These are phyloP conservation scores for Hemisphaericaspora xylofermentans DNA, from an alignment of 1,139 yeast genomes.

Conservation along the genomic window DNA sequence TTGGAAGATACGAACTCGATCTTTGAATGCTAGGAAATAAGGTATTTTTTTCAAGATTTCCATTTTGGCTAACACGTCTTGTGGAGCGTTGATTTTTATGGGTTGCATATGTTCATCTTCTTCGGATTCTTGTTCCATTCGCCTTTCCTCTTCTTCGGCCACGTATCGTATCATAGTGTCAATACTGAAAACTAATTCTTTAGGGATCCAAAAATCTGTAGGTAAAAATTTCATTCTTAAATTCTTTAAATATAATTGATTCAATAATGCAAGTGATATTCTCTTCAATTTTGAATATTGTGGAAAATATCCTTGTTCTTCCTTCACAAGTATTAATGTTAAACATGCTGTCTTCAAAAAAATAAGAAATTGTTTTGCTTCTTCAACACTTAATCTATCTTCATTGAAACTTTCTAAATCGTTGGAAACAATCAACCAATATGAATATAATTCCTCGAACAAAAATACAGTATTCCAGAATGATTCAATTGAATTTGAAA, in stretches of 20 bases:
- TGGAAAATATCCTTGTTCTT: conserved; percentile 8
- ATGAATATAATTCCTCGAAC: conserved; percentile 42
- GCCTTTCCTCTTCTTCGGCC: conserved; percentile 39
- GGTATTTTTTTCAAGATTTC: conserved; percentile 67
- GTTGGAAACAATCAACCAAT: conserved; percentile 61
- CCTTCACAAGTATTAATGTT: conserved; percentile 46
- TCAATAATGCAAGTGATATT: conserved; percentile 52
- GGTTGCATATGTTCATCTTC: background rate
- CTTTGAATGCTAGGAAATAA: conserved; percentile 72
- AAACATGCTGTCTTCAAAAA: conserved; percentile 59
- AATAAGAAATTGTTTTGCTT: conserved; percentile 45
- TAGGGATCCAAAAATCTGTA: conserved; percentile 56
- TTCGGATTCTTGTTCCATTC: conserved; percentile 13
- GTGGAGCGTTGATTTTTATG: conserved; percentile 1
- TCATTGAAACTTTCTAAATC: conserved; percentile 59
- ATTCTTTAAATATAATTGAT: conserved; percentile 70
- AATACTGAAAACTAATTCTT: conserved; percentile 26
- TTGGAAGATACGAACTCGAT: conserved; percentile 73
- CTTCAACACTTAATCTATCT: conserved; percentile 45
- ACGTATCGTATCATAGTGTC: conserved; percentile 32
- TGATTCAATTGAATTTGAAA: conserved; percentile 9
- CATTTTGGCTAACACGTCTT: conserved; percentile 21
- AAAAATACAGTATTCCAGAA: conserved; percentile 39
- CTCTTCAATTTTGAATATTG: conserved; percentile 29
- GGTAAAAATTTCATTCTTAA: conserved; percentile 60